phyloP scores from a whole-genome alignment of 495 filamentous ascomycete genomes.

The Aspergillus taichungensis region DNA sequence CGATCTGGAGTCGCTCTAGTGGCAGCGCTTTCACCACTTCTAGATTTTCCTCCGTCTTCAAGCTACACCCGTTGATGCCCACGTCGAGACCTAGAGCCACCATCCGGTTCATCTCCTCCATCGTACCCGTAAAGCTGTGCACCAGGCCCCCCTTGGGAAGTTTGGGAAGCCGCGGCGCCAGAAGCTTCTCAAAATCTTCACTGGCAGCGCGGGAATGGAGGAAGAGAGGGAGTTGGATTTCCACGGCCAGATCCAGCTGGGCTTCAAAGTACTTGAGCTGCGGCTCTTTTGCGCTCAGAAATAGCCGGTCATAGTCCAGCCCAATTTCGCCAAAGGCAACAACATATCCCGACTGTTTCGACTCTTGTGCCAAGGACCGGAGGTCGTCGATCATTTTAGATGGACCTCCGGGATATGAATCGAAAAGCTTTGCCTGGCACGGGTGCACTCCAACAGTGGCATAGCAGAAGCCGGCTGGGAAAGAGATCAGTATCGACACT shows the following conservation, averaged over 20 bases:
- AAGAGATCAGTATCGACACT: neutral
- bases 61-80: conserved; percentile 82
- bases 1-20: conserved; percentile 69
- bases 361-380: conserved; percentile 42
- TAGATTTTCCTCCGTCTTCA: conserved; percentile 87
- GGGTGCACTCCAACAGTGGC: conserved; percentile 91
- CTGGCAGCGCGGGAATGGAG: conserved; percentile 81
- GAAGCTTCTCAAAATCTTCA: conserved; percentile 65
- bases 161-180: conserved; percentile 40
- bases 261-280: conserved; percentile 79
- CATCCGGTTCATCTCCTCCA: conserved; percentile 70
- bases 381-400: conserved; percentile 53
- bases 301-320: conserved; percentile 88
- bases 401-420: conserved; percentile 46
- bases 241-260: conserved; percentile 69
- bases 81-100: conserved; percentile 71
- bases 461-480: conserved; percentile 69
- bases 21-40: conserved; percentile 69
- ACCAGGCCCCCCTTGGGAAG: conserved; percentile 71
- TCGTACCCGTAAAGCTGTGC: conserved; percentile 82
- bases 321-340: conserved; percentile 94
- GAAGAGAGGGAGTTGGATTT: conserved; percentile 77
- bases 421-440: conserved; percentile 65
- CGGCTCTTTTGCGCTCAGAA: conserved; percentile 61
- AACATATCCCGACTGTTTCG: conserved; percentile 39